Evolutionary conservation across 2,329 filamentous ascomycete species (phyloP).

Genomic region (Penicillium brevicompactum): DNA sequence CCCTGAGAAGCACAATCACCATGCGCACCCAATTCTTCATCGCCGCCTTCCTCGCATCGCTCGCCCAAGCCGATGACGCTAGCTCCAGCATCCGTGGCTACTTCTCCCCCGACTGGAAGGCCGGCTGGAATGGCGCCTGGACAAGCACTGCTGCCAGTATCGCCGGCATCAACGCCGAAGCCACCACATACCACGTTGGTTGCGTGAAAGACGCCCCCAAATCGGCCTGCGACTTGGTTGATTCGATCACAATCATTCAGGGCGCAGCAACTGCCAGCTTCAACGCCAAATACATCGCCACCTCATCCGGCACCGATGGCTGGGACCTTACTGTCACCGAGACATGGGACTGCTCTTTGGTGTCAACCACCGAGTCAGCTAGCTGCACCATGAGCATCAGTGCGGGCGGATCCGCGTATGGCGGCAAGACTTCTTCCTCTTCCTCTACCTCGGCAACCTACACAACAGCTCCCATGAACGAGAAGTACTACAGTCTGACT

Average conservation of each 20-base stretch:
- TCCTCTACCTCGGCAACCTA: constrained; percentile 4
- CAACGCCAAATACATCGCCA: constrained; percentile 22
- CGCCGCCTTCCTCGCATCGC: constrained; percentile 5
- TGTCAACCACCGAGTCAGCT: constrained; percentile 15
- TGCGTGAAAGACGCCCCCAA: constrained; percentile 26
- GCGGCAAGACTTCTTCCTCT: constrained; percentile 1
- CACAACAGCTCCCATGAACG: constrained; percentile 1
- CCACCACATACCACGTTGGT: constrained; percentile 26
- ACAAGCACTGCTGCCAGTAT: constrained; percentile 27
- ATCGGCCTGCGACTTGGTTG: constrained; percentile 20
- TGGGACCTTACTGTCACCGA: constrained; percentile 23
- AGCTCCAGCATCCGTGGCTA: constrained; percentile 13
- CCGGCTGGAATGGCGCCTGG: constrained; percentile 5
- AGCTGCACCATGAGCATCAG: constrained; percentile 22
- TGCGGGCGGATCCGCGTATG: constrained; percentile 8
- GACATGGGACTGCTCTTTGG: constrained; percentile 19
- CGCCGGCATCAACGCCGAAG: constrained; percentile 20
- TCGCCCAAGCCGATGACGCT: constrained; percentile 1
- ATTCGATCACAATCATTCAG: constrained; percentile 28
- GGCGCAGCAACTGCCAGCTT: constrained; percentile 23
- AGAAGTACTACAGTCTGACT: constrained; percentile 12
- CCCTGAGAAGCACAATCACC: neutral
- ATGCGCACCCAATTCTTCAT: constrained; percentile 12
- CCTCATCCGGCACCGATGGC: neutral
- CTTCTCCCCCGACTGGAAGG: constrained; percentile 13